phyloP scores from a whole-genome alignment of 148 eudicot species.

The Rhododendron williamsianum region DNA sequence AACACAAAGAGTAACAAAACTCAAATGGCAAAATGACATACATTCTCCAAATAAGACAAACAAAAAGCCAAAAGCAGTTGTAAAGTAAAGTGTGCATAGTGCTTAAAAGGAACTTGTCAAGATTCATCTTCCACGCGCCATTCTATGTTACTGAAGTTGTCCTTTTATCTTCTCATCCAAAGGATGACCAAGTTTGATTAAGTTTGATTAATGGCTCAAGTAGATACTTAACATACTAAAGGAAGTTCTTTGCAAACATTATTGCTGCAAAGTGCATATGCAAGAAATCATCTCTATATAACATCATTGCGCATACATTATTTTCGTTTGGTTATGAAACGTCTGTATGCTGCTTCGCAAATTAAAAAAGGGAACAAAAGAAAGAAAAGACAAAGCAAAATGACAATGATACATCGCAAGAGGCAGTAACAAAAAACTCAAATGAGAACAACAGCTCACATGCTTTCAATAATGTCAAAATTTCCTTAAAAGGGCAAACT shows the following conservation, averaged over 20 bases:
- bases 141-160: not conserved
- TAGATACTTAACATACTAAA: not conserved
- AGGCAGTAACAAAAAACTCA: not conserved
- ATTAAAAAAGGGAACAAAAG: not conserved
- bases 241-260: not conserved
- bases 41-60: not conserved
- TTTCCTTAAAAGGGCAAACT: not conserved
- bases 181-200: not conserved
- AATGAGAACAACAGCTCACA: not conserved
- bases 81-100: not conserved
- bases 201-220: not conserved
- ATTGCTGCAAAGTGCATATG: not conserved
- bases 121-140: not conserved
- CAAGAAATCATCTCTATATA: not conserved
- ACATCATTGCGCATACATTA: not conserved
- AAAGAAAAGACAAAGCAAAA: not conserved
- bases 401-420: not conserved
- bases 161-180: not conserved
- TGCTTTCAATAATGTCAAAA: not conserved
- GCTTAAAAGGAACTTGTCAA: not conserved
- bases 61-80: not conserved
- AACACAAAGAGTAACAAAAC: slow-evolving; percentile 12
- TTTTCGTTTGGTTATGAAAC: not conserved
- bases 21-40: not conserved
- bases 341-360: not conserved